These are phyloP conservation scores for Deuterostichococcus epilithicus DNA, from an alignment of 139 green algal genomes.

Conservation along the genomic window DNA sequence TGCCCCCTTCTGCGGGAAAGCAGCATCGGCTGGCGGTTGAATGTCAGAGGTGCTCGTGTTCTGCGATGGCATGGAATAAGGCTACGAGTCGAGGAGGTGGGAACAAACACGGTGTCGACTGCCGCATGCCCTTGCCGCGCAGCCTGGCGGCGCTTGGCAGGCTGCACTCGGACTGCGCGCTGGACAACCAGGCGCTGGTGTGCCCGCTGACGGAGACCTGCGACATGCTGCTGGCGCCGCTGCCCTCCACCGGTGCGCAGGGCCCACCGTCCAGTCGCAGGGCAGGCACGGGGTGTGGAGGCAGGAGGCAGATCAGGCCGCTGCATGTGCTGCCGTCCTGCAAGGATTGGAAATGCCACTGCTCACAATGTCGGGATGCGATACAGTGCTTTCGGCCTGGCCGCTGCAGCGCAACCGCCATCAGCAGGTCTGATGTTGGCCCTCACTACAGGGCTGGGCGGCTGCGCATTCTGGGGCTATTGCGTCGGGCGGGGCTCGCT, in stretches of 20 bases:
- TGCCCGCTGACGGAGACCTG: not conserved
- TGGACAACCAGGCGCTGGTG: not conserved
- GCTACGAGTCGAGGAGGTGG: too few species aligned
- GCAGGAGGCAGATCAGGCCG: too few species aligned
- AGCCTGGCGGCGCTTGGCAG: not conserved
- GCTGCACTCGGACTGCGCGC: not conserved
- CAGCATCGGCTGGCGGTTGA: too few species aligned
- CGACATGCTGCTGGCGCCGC: not conserved
- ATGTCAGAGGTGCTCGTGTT: too few species aligned
- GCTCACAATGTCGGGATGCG: too few species aligned
- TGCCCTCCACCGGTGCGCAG: not conserved
- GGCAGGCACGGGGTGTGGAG: too few species aligned
- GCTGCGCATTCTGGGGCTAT: constrained; percentile 57
- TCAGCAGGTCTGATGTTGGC: not conserved
- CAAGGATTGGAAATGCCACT: too few species aligned
- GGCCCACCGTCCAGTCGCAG: too few species aligned
- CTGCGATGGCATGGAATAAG: too few species aligned
- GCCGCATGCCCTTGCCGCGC: not conserved
- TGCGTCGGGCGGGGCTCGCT: constrained; percentile 30
- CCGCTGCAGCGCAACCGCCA: not conserved
- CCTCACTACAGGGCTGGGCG: not conserved
- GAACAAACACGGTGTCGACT: too few species aligned
- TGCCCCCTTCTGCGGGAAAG: too few species aligned
- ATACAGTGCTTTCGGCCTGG: not conserved
- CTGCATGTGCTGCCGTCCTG: too few species aligned